Percentiles rank a stretch among this genome's conserved stretches.
These are phyloP conservation scores for Phoma sp. DNA, from an alignment of 2,329 filamentous ascomycete species.

Conservation along the genomic window DNA sequence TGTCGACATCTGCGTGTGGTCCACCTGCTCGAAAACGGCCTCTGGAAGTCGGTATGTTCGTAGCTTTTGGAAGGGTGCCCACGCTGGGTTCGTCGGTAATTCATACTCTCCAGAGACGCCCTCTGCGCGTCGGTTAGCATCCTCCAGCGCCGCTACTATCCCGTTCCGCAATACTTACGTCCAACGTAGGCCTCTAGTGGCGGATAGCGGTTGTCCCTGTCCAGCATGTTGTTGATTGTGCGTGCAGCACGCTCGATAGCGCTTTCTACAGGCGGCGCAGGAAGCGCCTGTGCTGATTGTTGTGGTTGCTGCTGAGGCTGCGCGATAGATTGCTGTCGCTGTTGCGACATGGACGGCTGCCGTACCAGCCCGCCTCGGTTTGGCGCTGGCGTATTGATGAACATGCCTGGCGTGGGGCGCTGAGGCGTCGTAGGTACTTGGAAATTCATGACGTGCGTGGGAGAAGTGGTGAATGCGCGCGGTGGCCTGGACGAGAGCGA, in stretches of 20 bases:
- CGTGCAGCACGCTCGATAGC: slow-evolving; percentile 81
- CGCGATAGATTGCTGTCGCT: slow-evolving; percentile 34
- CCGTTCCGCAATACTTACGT: slow-evolving; percentile 64
- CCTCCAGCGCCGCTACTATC: not conserved
- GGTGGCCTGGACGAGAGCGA: slow-evolving; percentile 30
- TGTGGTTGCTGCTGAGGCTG: slow-evolving; percentile 34
- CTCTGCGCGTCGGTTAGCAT: slow-evolving; percentile 62
- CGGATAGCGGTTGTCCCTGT: slow-evolving; percentile 80
- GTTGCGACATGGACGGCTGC: slow-evolving; percentile 29
- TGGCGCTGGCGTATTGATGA: slow-evolving; percentile 74
- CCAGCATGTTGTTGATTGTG: slow-evolving; percentile 81
- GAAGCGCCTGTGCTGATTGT: slow-evolving; percentile 31
- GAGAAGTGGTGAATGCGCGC: slow-evolving; percentile 23
- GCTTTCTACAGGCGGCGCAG: slow-evolving; percentile 49
- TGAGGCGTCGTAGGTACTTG: slow-evolving; percentile 62
- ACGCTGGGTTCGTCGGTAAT: slow-evolving; percentile 70
- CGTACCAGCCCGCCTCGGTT: slow-evolving; percentile 41
- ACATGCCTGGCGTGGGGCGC: slow-evolving; percentile 77
- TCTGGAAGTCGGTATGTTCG: slow-evolving; percentile 91
- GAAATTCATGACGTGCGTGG: slow-evolving; percentile 36
- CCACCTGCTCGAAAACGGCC: slow-evolving; percentile 90
- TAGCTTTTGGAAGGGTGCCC: slow-evolving; percentile 88
- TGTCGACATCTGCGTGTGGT: slow-evolving; percentile 85
- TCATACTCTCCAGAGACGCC: slow-evolving; percentile 94
- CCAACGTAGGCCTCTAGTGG: slow-evolving; percentile 88